phyloP scores from a whole-genome alignment of 306 rosid species.

The Casuarina cunninghamiana region DNA sequence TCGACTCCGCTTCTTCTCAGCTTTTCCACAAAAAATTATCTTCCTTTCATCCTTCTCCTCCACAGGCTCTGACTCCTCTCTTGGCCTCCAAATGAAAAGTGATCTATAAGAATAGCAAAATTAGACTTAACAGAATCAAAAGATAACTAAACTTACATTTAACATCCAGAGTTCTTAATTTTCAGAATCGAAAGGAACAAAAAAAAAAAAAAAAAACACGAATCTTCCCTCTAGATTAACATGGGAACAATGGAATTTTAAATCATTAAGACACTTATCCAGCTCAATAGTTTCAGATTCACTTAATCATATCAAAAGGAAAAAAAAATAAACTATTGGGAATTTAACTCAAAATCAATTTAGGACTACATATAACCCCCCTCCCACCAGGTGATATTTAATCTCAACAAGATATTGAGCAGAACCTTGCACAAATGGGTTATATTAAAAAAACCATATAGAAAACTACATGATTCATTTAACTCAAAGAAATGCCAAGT shows the following conservation, averaged over 20 bases:
- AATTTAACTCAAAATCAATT: background rate
- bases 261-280: background rate
- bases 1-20: conserved; percentile 54
- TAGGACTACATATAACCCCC: background rate
- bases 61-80: conserved; percentile 51
- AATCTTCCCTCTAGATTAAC: background rate
- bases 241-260: background rate
- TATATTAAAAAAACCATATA: background rate
- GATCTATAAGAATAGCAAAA: conserved; percentile 47
- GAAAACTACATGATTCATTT: background rate
- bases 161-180: background rate
- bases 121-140: conserved; percentile 1
- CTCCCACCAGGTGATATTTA: background rate
- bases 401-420: background rate
- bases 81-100: conserved; percentile 89
- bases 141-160: background rate
- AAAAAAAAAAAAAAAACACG: background rate
- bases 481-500: background rate
- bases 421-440: background rate
- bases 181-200: background rate
- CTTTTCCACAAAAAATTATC: conserved; percentile 47
- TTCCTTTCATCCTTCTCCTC: conserved; percentile 61
- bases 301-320: background rate
- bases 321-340: no score
- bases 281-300: background rate